These are phyloP conservation scores for Mycosphaerelloides madeirae DNA, from an alignment of 2,329 filamentous ascomycete species.

Conservation along the genomic window DNA sequence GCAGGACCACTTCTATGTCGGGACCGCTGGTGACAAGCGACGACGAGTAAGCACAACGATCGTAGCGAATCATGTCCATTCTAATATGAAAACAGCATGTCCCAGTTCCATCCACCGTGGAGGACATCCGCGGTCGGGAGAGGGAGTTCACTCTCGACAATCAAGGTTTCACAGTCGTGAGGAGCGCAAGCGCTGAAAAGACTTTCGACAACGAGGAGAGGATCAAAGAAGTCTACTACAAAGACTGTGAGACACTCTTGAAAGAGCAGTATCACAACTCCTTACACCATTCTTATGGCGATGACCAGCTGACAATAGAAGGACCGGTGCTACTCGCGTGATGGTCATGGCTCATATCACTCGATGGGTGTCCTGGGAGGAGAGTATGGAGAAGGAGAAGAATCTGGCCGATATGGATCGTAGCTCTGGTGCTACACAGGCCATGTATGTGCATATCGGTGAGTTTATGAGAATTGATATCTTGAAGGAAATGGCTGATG, in stretches of 20 bases:
- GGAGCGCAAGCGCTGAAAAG: slow-evolving; percentile 30
- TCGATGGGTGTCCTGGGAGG: background rate
- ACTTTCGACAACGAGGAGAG: slow-evolving; percentile 34
- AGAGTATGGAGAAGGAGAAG: background rate
- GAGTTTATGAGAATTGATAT: background rate
- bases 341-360: background rate
- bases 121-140: background rate
- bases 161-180: slow-evolving; percentile 32
- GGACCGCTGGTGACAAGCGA: background rate
- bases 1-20: background rate
- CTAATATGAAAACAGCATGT: background rate
- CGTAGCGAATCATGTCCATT: too few relatives aligned
- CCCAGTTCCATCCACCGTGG: background rate
- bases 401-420: background rate
- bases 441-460: background rate
- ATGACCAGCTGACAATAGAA: slow-evolving; percentile 2
- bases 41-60: too few relatives aligned
- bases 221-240: slow-evolving; percentile 34
- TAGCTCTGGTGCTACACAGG: background rate
- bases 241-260: slow-evolving; percentile 34
- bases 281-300: slow-evolving; percentile 7
- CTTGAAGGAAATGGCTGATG: background rate
- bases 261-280: slow-evolving; percentile 30
- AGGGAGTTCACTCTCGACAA: slow-evolving; percentile 14
- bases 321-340: slow-evolving; percentile 49